These are phyloP conservation scores for Aspergillus sp. DNA, from an alignment of 2,329 filamentous ascomycete genomes.

Conservation along the genomic window DNA sequence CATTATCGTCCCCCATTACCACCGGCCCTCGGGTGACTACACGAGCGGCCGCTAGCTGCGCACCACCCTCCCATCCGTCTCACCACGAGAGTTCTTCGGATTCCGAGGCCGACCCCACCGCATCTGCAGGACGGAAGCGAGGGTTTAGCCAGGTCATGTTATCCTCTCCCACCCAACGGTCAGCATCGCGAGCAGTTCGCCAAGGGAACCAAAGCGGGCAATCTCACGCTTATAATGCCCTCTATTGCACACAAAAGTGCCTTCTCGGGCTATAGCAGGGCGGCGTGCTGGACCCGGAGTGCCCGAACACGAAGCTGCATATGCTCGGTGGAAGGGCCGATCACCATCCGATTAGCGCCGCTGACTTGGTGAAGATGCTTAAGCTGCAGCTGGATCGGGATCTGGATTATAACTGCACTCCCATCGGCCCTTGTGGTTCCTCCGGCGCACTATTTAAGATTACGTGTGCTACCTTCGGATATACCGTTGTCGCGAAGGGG, in stretches of 20 bases:
- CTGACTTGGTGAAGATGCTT: conserved; percentile 18
- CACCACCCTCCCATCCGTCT: conserved; percentile 10
- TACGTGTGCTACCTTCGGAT: conserved; percentile 23
- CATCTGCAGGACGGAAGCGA: conserved; percentile 20
- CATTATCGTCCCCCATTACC: conserved; percentile 12
- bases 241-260: conserved; percentile 26
- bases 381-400: conserved; percentile 27
- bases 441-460: conserved; percentile 31
- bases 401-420: conserved; percentile 27
- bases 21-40: conserved; percentile 9
- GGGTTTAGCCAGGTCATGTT: conserved; percentile 22
- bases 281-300: conserved; percentile 18
- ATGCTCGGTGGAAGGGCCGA: conserved; percentile 6
- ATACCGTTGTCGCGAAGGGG: conserved; percentile 26
- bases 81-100: conserved; percentile 10
- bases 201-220: conserved; percentile 10
- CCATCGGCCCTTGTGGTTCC: conserved; percentile 23
- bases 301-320: conserved; percentile 25
- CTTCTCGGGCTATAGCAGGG: conserved; percentile 24
- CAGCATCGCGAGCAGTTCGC: conserved; percentile 7
- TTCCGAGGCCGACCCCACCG: conserved; percentile 15
- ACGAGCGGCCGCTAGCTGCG: conserved; percentile 11
- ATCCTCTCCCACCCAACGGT: conserved; percentile 15
- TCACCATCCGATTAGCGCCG: conserved; percentile 17
- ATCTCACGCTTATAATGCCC: conserved; percentile 13